Evolutionary conservation across 2,329 filamentous ascomycete genomes (phyloP), one percentile per base, ranked within the genome.

Genomic region (Epichloe hybrida): DNA sequence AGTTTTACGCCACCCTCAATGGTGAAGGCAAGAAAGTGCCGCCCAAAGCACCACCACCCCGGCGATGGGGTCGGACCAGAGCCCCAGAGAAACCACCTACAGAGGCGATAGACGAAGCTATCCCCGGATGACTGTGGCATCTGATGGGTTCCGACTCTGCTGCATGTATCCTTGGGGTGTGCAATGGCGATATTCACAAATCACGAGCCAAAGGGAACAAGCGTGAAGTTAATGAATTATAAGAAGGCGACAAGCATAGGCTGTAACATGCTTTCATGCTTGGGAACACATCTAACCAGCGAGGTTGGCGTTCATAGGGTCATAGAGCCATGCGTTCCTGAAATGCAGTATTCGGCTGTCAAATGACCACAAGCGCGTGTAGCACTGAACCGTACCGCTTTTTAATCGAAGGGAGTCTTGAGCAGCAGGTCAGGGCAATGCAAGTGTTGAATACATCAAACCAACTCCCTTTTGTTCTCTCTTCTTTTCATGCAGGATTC

Each of bases 41-140:
- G 3, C 71, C 71, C 1, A 72, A 72, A 55, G 69, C 70, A 48
- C 71, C 71, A 15, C 71, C 71, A 8, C 73, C 73, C 5, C 66
- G 73, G 55, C 64, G 73, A 40, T 67, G 64, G 53, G 72, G 72
- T 37, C 68, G 68, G 57, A 62, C 70, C 55, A 71, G 67, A 53
- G 55, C 58, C 27, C 57, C 57, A n/a, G 65, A 66, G 48, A 56
- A 59, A 15, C 58, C 62, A 35, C 58, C 65, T 20, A 56, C 44
- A 38, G 44, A 38, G n/a, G 17, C 46, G 11, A 36, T 46, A 23
- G 35, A 43, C 31, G 35, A 49, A 46, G 34, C 50, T 17, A 34
- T 15, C 38, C 46, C 31, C 20, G 38, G 39, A 20, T 52, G 21
- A 50, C 8, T 11, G 13, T 12, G n/a, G 8, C 17, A 12, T 31